Conservation (phyloP, 805 yeast species). For the Torulaspora indica region DNA sequence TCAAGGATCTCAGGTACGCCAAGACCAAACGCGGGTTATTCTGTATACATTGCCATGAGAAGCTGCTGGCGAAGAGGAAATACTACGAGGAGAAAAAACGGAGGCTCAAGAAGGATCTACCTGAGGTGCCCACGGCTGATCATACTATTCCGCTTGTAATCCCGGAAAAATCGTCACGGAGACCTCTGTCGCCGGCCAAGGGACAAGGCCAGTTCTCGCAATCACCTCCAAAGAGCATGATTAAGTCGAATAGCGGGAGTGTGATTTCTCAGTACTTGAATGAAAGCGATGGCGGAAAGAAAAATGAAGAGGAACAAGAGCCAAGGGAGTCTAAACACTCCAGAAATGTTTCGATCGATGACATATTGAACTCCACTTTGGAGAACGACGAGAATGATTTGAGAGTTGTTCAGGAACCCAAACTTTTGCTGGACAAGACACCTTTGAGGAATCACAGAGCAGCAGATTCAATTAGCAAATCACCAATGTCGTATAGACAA, state of each 20-base stretch:
- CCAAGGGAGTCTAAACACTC: conserved; percentile 6
- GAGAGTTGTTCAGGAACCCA: conserved; percentile 1
- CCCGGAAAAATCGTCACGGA: conserved; percentile 23
- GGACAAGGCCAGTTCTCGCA: conserved; percentile 3
- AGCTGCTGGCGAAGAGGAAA: conserved; percentile 68
- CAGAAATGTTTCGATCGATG: conserved; percentile 25
- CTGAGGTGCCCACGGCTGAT: conserved; percentile 14
- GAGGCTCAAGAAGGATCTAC: conserved; percentile 27
- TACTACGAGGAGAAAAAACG: conserved; percentile 37
- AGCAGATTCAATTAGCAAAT: conserved; percentile 15
- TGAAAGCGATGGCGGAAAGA: conserved; percentile 14
- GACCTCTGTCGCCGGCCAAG: conserved; percentile 23
- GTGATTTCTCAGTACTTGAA: conserved; percentile 26
- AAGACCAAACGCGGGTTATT: conserved; percentile 88
- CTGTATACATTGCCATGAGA: conserved; percentile 89
- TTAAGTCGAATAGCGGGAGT: conserved; percentile 20
- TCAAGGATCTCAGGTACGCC: conserved; percentile 86
- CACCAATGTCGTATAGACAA: conserved; percentile 20
- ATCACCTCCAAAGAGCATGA: conserved; percentile 3
- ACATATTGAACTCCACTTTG: conserved; percentile 23
- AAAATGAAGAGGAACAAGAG: not conserved
- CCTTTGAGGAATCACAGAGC: conserved; percentile 22
- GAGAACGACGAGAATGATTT: conserved; percentile 6
- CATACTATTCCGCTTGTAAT: conserved; percentile 9
- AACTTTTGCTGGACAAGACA: conserved; percentile 19